Base-by-base conservation (phyloP, 805 yeast species). In the Ogataea neopini region DNA sequence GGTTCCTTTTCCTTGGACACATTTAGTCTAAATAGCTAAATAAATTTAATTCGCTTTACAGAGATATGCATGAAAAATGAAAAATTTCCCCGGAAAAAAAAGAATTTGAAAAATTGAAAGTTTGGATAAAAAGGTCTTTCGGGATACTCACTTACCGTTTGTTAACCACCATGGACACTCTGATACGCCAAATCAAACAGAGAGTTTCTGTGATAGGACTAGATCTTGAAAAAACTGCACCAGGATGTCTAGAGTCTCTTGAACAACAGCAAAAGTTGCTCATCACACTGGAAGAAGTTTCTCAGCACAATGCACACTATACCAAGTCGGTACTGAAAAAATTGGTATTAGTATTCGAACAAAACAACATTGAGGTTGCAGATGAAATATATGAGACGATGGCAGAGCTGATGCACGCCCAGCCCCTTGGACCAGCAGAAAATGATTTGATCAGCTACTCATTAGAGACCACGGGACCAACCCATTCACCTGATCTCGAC, bases 291-390 rank as follows among this genome's bases (percentile, higher is more conserved):
- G 15, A 18, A 3, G 53, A 47, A 15, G 62, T 71, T 13, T 48
- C 68, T 1, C 41, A 50, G 3, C 40, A 57, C n/a, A 84, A 84
- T 60, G 71, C 79, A 10, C 72, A 72, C 62, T 84, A 84, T 56
- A 72, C 72, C 37, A 77, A 75, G 54, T 50, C 57, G 5, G 72
- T 81, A 26, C 54, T 82, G 10, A 72, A 75, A 43, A 61, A 57
- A 15, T 64, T 79, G 15, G 69, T 83, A 30, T 61, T 58, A 1
- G 20, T 43, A 10, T 46, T 69, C 22, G 80, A 75, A 37, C 25
- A 23, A 0, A 23, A 58, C 5, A 48, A 61, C 14, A 52, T 62
- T 2, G 69, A 63, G 4, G 48, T 68, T 0, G 69, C 70, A 19
- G 73, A 77, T 44, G 79, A 69, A 8, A 36, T 72, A n/a, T 79